These are phyloP conservation scores for Paracorniculantispora psalliotae DNA, from an alignment of 2,329 filamentous ascomycete genomes.

Conservation along the genomic window DNA sequence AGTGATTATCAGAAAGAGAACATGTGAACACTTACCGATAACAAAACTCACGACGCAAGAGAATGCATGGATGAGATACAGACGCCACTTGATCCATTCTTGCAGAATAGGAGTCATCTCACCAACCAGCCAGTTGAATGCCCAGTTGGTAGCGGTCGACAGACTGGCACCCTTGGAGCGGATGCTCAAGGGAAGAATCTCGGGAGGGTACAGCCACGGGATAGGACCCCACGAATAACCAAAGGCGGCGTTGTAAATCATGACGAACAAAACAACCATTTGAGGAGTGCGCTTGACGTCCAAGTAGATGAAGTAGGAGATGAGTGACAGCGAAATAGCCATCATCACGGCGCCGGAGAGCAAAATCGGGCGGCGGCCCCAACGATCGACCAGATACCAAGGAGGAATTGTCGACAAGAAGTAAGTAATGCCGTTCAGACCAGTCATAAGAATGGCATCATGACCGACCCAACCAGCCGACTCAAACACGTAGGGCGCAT, in stretches of 20 bases:
- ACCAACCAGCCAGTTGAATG: constrained; percentile 95
- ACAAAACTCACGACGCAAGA: constrained; percentile 95
- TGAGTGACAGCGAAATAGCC: constrained; percentile 79
- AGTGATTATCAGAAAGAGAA: not conserved
- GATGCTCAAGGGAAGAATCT: constrained; percentile 94
- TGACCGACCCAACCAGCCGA: constrained; percentile 93
- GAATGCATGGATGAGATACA: constrained; percentile 94
- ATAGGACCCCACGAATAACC: constrained; percentile 95
- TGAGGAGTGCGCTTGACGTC: constrained; percentile 73
- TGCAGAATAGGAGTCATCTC: constrained; percentile 92
- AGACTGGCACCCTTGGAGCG: constrained; percentile 94
- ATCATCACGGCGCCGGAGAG: constrained; percentile 86
- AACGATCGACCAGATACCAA: constrained; percentile 93
- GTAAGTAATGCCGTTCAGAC: constrained; percentile 88
- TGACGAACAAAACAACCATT: constrained; percentile 88
- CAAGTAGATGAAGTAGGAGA: constrained; percentile 93
- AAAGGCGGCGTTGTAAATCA: constrained; percentile 97
- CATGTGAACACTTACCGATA: constrained; percentile 68
- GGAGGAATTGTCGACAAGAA: constrained; percentile 88
- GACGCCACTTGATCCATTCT: constrained; percentile 84
- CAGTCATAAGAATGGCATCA: constrained; percentile 91
- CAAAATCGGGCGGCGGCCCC: constrained; percentile 84
- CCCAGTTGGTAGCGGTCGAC: constrained; percentile 96
- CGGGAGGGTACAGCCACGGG: constrained; percentile 97
- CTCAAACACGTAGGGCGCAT: constrained; percentile 93